Conservation (phyloP, 805 yeast genomes). For the Zygotorulaspora chibaensis region DNA sequence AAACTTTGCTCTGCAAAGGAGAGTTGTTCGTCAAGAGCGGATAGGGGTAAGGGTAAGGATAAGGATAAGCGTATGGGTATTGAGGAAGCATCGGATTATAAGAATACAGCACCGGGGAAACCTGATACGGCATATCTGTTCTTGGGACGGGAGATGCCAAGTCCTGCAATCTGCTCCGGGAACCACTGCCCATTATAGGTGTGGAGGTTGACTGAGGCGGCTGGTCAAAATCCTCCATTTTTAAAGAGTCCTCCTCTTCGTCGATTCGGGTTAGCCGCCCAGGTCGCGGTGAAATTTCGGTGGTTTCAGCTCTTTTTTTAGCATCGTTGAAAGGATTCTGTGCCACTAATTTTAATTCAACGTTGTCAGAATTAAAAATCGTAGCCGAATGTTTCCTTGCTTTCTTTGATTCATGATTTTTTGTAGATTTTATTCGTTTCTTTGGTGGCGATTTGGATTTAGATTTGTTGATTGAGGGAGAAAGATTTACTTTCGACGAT, state of each 20-base stretch:
- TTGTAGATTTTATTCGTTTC: constrained; percentile 5
- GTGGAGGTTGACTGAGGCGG: constrained; percentile 34
- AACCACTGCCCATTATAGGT: constrained; percentile 13
- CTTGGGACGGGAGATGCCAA: not conserved
- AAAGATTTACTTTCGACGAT: not conserved
- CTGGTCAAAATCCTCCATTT: constrained; percentile 28
- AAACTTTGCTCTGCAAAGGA: constrained; percentile 6
- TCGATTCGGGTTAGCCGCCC: constrained; percentile 14
- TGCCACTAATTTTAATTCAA: constrained; percentile 8
- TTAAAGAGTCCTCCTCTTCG: constrained; percentile 20
- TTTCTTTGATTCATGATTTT: not conserved
- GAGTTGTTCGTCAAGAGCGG: constrained; percentile 4
- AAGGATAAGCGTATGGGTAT: not conserved
- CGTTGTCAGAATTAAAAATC: constrained; percentile 13
- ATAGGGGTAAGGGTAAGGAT: constrained; percentile 1
- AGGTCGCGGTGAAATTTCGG: constrained; percentile 2
- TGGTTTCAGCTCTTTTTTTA: not conserved
- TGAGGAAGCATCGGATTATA: not conserved
- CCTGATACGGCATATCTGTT: not conserved
- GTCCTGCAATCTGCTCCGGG: not conserved
- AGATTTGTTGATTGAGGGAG: not conserved
- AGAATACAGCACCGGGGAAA: constrained; percentile 4
- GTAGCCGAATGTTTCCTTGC: constrained; percentile 3
- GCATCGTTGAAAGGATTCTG: constrained; percentile 2
- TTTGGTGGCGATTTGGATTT: constrained; percentile 1